phyloP scores from a whole-genome alignment of 257 asterid genomes.

The Solanum bulbocastanum region DNA sequence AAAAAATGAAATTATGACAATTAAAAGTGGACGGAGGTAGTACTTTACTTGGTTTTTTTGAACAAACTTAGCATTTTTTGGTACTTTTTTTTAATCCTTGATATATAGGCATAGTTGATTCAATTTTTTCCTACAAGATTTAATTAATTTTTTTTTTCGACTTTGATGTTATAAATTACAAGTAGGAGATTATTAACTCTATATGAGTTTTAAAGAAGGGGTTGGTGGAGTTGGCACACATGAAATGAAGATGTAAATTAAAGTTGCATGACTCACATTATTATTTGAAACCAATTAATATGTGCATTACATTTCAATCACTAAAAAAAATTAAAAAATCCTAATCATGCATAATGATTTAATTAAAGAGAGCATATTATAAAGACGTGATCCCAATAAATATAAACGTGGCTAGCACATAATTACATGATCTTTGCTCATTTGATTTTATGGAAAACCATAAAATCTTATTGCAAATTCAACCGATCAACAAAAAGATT shows the following conservation, averaged over 20 bases:
- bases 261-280: neutral
- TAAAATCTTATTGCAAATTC: neutral
- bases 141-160: neutral
- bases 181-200: neutral
- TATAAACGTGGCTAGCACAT: neutral
- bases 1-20: no score
- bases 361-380: neutral
- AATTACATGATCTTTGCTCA: neutral
- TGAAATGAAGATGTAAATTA: neutral
- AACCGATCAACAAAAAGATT: neutral
- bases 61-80: neutral
- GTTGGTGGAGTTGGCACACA: neutral
- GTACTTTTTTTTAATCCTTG: neutral
- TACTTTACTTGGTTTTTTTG: neutral
- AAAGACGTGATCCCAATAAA: neutral
- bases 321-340: neutral
- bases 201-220: neutral
- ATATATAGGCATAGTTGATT: neutral
- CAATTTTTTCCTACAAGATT: neutral
- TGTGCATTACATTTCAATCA: neutral
- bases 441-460: neutral
- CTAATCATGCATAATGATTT: neutral
- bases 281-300: neutral
- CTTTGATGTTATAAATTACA: neutral
- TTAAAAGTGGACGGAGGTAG: no score